phyloP scores from a whole-genome alignment of 495 filamentous ascomycete species.

The Neurospora sp. region DNA sequence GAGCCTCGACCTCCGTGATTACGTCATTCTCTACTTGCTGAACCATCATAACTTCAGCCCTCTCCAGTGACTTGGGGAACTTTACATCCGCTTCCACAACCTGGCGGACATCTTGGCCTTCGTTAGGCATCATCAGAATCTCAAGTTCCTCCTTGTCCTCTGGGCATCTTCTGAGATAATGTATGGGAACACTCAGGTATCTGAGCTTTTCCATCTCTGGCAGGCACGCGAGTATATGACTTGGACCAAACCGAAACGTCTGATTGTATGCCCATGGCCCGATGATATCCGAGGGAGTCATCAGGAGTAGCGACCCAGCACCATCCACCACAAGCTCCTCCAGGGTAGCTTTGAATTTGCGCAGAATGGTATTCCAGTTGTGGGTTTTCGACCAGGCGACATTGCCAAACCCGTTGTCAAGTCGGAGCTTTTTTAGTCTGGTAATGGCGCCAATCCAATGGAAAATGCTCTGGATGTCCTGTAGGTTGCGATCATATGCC shows the following conservation, averaged over 20 bases:
- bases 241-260: neutral
- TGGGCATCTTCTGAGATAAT: neutral
- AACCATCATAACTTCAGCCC: neutral
- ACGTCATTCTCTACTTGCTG: neutral
- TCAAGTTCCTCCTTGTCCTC: neutral
- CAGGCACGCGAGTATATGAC: neutral
- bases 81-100: neutral
- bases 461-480: too few species aligned
- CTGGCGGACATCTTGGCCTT: neutral
- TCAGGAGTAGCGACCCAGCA: neutral
- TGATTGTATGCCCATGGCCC: neutral
- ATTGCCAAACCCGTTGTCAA: neutral
- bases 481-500: too few species aligned
- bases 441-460: too few species aligned
- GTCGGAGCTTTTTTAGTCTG: neutral
- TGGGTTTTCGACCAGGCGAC: fast-evolving
- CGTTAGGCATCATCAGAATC: neutral
- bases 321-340: neutral
- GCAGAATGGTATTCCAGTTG: neutral
- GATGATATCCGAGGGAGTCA: neutral
- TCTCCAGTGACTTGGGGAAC: neutral
- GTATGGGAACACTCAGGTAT: neutral
- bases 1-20: neutral
- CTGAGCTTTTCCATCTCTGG: neutral
- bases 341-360: neutral